These are phyloP conservation scores for Stachybotrys chartarum DNA, from an alignment of 2,329 filamentous ascomycete genomes.

Conservation along the genomic window DNA sequence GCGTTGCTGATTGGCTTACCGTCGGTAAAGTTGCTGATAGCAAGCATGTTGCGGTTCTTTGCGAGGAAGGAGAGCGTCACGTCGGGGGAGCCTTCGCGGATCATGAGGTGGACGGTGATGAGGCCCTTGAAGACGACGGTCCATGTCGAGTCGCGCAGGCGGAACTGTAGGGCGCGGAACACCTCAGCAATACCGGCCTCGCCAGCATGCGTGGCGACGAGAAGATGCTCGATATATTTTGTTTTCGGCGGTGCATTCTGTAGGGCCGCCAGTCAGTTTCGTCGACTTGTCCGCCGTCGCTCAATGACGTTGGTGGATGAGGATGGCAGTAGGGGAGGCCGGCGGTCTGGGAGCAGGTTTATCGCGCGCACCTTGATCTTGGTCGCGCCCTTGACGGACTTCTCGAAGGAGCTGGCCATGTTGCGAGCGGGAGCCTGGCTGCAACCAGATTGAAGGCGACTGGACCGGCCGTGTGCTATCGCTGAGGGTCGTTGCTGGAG, in stretches of 20 bases:
- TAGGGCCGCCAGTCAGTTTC: constrained; percentile 4
- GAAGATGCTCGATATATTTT: constrained; percentile 98
- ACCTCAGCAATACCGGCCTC: constrained; percentile 94
- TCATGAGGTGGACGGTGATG: constrained; percentile 95
- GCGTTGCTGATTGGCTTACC: constrained; percentile 46
- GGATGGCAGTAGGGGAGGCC: not conserved
- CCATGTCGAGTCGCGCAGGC: constrained; percentile 94
- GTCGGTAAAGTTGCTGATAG: constrained; percentile 87
- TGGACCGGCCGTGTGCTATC: not conserved
- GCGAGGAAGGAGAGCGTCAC: constrained; percentile 81
- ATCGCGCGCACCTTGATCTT: constrained; percentile 73
- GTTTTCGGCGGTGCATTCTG: constrained; percentile 94
- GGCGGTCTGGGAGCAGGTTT: constrained; percentile 3
- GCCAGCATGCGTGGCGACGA: constrained; percentile 88
- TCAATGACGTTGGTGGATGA: not conserved
- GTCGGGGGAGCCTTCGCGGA: constrained; percentile 86
- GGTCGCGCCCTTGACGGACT: constrained; percentile 96
- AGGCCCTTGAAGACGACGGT: constrained; percentile 98
- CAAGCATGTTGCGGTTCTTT: constrained; percentile 73
- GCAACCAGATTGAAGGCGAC: constrained; percentile 1
- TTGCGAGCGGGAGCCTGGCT: constrained; percentile 7
- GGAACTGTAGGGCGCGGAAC: constrained; percentile 82
- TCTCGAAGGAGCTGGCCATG: constrained; percentile 91
- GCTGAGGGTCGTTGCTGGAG: not conserved
- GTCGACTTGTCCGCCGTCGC: not conserved